Evolutionary conservation across 257 asterid species (phyloP).

Genomic region (Osmanthus fragrans): DNA sequence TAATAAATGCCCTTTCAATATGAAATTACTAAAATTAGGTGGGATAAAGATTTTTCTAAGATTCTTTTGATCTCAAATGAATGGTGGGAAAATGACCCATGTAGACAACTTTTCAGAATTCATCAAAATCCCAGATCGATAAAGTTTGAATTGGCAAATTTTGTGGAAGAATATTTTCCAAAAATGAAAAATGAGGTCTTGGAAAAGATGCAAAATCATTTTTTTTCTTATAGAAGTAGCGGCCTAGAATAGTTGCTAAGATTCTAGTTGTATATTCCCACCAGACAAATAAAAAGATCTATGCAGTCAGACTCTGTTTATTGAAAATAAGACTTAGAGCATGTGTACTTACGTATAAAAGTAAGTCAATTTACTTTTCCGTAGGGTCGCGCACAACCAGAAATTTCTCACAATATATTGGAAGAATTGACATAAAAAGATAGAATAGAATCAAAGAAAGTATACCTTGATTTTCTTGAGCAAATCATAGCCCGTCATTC

Average conservation of each 20-base stretch:
- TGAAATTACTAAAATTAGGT: slow-evolving; percentile 35
- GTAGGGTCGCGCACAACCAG: not conserved
- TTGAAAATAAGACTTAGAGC: no score
- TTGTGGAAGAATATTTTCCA: slow-evolving; percentile 15
- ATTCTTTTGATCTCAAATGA: slow-evolving; percentile 50
- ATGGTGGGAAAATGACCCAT: slow-evolving; percentile 41
- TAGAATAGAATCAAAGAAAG: not conserved
- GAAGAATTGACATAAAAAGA: not conserved
- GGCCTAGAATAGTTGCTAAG: no score
- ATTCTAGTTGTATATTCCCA: no score
- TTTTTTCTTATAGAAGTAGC: not conserved
- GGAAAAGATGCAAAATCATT: not conserved
- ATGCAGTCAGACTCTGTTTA: not conserved
- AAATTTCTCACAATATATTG: not conserved
- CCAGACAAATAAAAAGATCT: not conserved
- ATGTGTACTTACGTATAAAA: no score
- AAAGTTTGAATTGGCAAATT: slow-evolving; percentile 7
- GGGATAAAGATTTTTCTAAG: slow-evolving; percentile 41
- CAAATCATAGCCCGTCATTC: slow-evolving; percentile 25
- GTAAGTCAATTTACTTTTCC: not conserved
- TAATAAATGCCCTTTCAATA: slow-evolving; percentile 37
- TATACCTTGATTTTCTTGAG: slow-evolving; percentile 19
- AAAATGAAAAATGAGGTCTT: slow-evolving; percentile 21
- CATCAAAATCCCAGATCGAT: slow-evolving; percentile 25
- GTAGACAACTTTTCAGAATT: slow-evolving; percentile 27